Base-by-base conservation (phyloP, 495 filamentous ascomycete genomes). In the Collariella sp. region DNA sequence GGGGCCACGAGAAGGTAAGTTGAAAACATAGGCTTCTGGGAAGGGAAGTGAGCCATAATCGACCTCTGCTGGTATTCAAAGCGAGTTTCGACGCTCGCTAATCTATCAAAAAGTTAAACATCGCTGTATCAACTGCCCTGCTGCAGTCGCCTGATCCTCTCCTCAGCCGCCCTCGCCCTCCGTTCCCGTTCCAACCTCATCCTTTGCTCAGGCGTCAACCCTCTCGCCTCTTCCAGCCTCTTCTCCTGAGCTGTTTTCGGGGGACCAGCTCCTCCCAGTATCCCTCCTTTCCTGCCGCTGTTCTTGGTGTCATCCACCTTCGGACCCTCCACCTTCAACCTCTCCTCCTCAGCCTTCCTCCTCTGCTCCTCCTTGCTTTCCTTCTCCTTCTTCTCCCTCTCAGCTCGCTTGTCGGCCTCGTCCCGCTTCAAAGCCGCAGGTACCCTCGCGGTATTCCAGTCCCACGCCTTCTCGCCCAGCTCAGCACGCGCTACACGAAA, bases 401-500 rank as follows among this genome's bases (percentile, higher is more conserved):
- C 62, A 70, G 78, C 76, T 2, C 90, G 76, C 58, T 73, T 71
- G 5, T 87, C 86, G 0, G 80, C 84, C 44, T 95, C 87, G 5
- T 73, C 67, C 57, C 79, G 82, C 5, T 79, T 82, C 7, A 98
- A 66, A 0, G 84, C 72, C 0, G 81, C 62, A 1, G 91, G 89
- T 0, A 97, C 81, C 18, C 76, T 75, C 2, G 89, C 85, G 1
- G 67, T 70, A 2, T 83, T 77, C 94, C 94, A 98, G 66, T 89
- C 78, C 87, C 87, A 96, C 5, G 64, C 67, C 0, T 61, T 59
- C 62, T 93, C 90, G 2, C 90, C 91, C 1, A 96, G 74, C 61
- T 91, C 85, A 42, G 78, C 75, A 9, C 93, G 83, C 0, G 90
- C 89, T 20, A 96, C 77, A 3, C 94, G 86, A 73, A 98, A 98